Percentiles rank a stretch among this genome's conserved stretches.
These are phyloP conservation scores for Fusarium drepaniforme DNA, from an alignment of 2,329 filamentous ascomycete species.

Conservation along the genomic window DNA sequence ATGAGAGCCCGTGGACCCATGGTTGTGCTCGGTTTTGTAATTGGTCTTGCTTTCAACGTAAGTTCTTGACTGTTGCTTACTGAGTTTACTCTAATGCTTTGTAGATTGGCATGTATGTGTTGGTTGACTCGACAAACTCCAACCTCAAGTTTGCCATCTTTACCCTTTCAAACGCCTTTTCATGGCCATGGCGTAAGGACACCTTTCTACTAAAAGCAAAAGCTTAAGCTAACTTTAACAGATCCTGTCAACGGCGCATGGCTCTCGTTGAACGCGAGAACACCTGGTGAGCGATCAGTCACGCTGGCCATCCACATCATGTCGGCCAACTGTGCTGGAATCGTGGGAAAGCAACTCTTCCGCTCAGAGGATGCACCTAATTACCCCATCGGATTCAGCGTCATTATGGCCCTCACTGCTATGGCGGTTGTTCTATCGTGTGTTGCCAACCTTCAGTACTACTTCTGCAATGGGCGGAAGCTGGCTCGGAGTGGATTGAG, in stretches of 20 bases:
- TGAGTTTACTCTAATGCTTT: not conserved
- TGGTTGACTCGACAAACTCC: constrained; percentile 40
- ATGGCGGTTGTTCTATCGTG: constrained; percentile 18
- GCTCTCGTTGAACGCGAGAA: constrained; percentile 43
- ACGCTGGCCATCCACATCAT: constrained; percentile 46
- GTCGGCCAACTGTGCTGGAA: constrained; percentile 44
- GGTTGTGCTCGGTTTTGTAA: constrained; percentile 30
- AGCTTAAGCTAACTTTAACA: not conserved
- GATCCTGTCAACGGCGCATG: constrained; percentile 43
- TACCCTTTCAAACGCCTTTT: constrained; percentile 42
- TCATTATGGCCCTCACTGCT: constrained; percentile 33
- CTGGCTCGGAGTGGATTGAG: constrained; percentile 15
- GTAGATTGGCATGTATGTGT: constrained; percentile 45
- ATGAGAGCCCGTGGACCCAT: constrained; percentile 31
- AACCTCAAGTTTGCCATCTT: constrained; percentile 47
- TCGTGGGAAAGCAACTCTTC: constrained; percentile 44
- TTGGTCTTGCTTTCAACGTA: constrained; percentile 22
- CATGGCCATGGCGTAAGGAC: constrained; percentile 47
- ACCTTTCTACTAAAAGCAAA: no score
- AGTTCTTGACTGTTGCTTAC: not conserved
- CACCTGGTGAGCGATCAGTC: constrained; percentile 42
- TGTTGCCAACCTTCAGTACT: constrained; percentile 34
- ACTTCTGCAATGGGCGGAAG: constrained; percentile 19
- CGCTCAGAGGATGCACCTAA: constrained; percentile 41
- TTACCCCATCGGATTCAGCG: constrained; percentile 38